A percentile compares a stretch with the other conserved stretches of the same genome.
Conservation (phyloP, 2,329 filamentous ascomycete species). For the Periconia digitata region DNA sequence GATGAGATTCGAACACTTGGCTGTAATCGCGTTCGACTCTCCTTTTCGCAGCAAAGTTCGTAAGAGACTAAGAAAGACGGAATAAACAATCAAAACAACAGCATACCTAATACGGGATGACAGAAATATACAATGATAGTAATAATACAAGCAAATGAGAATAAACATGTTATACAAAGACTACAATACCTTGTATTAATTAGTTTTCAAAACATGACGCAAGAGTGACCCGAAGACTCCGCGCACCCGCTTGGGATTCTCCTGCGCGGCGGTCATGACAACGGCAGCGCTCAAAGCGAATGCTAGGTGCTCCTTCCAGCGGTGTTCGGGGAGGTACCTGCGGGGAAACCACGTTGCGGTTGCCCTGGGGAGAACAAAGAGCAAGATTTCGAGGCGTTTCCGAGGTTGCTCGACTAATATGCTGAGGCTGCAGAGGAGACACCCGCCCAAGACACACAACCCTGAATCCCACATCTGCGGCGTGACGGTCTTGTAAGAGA, state of each 20-base stretch:
- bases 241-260: slow-evolving; percentile 24
- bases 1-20: too few species aligned
- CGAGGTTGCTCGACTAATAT: slow-evolving; percentile 69
- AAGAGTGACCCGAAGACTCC: slow-evolving; percentile 34
- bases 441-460: slow-evolving; percentile 71
- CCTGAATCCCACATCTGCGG: slow-evolving; percentile 62
- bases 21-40: too few species aligned
- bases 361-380: slow-evolving; percentile 80
- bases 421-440: slow-evolving; percentile 78
- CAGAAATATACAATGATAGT: neutral
- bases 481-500: slow-evolving; percentile 58
- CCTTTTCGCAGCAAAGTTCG: too few species aligned
- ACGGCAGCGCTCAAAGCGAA: slow-evolving; percentile 36
- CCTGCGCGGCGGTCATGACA: slow-evolving; percentile 32
- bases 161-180: neutral
- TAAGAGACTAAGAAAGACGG: too few species aligned
- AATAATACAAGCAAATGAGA: neutral
- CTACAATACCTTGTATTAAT: slow-evolving; percentile 3
- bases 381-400: slow-evolving; percentile 71
- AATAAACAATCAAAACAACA: too few species aligned
- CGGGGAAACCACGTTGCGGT: slow-evolving; percentile 74
- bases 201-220: slow-evolving; percentile 20
- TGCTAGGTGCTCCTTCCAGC: slow-evolving; percentile 34
- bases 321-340: slow-evolving; percentile 54
- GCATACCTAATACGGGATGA: too few species aligned